Conservation (phyloP, 2,329 filamentous ascomycete genomes). For the Aspergillus udagawae region DNA sequence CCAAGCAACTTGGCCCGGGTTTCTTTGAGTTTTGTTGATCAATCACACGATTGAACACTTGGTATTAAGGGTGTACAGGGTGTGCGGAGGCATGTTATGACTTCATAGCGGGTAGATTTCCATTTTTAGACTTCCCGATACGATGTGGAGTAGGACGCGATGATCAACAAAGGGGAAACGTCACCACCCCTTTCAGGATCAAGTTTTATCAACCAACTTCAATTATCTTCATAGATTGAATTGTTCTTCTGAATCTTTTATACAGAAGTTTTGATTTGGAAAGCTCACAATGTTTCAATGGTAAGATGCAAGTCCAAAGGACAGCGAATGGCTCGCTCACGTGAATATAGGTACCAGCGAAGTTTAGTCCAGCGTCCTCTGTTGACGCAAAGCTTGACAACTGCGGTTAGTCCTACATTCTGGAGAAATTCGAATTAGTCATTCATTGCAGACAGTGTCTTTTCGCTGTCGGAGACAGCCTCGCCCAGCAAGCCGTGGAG, state of each 20-base stretch:
- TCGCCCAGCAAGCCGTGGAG: slow-evolving; percentile 15
- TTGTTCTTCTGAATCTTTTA: not conserved
- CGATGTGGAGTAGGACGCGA: not conserved
- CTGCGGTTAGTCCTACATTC: slow-evolving; percentile 5
- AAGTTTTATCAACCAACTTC: not conserved
- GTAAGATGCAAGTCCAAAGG: not conserved
- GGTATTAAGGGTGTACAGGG: not conserved
- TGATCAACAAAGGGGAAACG: not conserved
- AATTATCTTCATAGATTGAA: not conserved
- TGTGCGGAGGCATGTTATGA: not conserved
- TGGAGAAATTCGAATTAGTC: not conserved
- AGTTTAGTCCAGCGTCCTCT: slow-evolving; percentile 11
- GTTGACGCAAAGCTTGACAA: slow-evolving; percentile 14
- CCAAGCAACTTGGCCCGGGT: slow-evolving; percentile 5
- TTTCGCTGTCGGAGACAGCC: slow-evolving; percentile 12
- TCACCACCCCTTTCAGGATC: not conserved
- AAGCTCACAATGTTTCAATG: not conserved
- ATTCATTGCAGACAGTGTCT: slow-evolving; percentile 2
- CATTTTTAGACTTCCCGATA: not conserved
- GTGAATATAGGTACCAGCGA: slow-evolving; percentile 9
- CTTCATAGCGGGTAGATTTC: not conserved
- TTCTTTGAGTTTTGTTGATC: slow-evolving; percentile 16
- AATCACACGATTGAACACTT: not conserved
- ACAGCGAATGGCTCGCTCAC: not conserved
- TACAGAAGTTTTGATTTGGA: not conserved